Base-by-base conservation (phyloP, 2,329 filamentous ascomycete genomes). In the Cladophialophora carrionii region DNA sequence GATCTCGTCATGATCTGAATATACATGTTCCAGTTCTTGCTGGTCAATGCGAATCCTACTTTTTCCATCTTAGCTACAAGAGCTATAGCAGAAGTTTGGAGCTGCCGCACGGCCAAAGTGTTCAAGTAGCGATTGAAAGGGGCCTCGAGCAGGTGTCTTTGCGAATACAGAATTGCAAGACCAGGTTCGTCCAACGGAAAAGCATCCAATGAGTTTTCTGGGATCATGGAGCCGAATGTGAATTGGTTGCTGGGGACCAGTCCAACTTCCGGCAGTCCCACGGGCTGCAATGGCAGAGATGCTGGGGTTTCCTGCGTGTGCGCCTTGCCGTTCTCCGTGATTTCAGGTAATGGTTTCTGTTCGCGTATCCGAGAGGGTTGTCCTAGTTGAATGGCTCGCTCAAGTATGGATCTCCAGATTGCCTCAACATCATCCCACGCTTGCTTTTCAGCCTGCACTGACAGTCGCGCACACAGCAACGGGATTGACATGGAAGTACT, bases 21-120 rank as follows among this genome's bases (percentile, higher is more conserved):
- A 69, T 90, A 88, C 57, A 85, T 82, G 74, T 96, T 95, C 92
- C 92, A 96, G 71, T 91, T 92, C 71, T 84, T 84, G 74, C 85
- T 88, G 73, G 91, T 88, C 63, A 97, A 77, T 31, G 81, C 79
- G 79, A 94, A 97, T 10, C 93, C 94, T 48, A 84, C 82, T 1
- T 75, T 74, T 8, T 85, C 79, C 10, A 93, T 79, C n/a, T 83
- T 76, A 24, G 81, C 76, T 31, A 92, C 75, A 17, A 85, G 77
- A 7, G 78, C 65, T 4, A 81, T 73, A 12, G 91, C 78, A 22
- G 80, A 82, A 10, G 77, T 73, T 6, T 86, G 77, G 55, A 85
- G 81, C 65, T 85, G 84, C 62, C 86, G 85, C 26, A 72, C 72
- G 34, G 79, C 75, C 9, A 89, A 75, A 58, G 82, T 81, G 58